Evolutionary conservation across 2,329 filamentous ascomycete genomes (phyloP).

Genomic region (Epichloe elymi): DNA sequence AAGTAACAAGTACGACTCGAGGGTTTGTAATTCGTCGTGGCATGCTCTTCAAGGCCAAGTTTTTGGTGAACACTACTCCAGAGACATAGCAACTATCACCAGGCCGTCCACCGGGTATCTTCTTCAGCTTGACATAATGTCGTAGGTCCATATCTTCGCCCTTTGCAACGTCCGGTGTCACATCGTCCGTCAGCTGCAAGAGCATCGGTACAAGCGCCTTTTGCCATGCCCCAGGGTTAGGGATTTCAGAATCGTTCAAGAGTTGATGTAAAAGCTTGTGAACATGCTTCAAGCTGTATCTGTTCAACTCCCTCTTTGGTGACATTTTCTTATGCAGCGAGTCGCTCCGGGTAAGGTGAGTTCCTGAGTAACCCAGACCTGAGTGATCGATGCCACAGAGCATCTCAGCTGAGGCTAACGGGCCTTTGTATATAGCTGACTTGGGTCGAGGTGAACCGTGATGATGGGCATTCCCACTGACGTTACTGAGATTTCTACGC

Average conservation of each 20-base stretch:
- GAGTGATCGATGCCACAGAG: constrained; percentile 34
- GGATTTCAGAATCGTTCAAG: constrained; percentile 60
- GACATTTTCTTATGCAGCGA: constrained; percentile 65
- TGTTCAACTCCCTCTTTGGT: constrained; percentile 72
- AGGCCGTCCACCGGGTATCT: constrained; percentile 80
- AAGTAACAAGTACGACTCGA: constrained; percentile 83
- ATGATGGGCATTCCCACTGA: constrained; percentile 56
- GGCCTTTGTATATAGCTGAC: constrained; percentile 42
- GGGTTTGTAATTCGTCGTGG: constrained; percentile 71
- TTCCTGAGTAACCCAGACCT: constrained; percentile 27
- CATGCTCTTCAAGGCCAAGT: constrained; percentile 94
- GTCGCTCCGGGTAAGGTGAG: constrained; percentile 58
- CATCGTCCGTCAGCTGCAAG: constrained; percentile 81
- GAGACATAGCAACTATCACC: constrained; percentile 94
- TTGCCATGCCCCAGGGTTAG: constrained; percentile 69
- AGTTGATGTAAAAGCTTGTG: constrained; percentile 74
- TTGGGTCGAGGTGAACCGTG: constrained; percentile 59
- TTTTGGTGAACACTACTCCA: constrained; percentile 94
- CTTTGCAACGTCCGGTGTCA: constrained; percentile 78
- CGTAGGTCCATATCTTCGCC: constrained; percentile 95
- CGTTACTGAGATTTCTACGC: constrained; percentile 71
- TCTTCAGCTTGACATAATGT: constrained; percentile 95
- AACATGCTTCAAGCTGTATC: constrained; percentile 78
- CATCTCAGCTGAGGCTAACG: constrained; percentile 38
- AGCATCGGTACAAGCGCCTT: constrained; percentile 81